Evolutionary conservation across 495 filamentous ascomycete genomes (phyloP).

Genomic region (Lineolata rhizophorae): DNA sequence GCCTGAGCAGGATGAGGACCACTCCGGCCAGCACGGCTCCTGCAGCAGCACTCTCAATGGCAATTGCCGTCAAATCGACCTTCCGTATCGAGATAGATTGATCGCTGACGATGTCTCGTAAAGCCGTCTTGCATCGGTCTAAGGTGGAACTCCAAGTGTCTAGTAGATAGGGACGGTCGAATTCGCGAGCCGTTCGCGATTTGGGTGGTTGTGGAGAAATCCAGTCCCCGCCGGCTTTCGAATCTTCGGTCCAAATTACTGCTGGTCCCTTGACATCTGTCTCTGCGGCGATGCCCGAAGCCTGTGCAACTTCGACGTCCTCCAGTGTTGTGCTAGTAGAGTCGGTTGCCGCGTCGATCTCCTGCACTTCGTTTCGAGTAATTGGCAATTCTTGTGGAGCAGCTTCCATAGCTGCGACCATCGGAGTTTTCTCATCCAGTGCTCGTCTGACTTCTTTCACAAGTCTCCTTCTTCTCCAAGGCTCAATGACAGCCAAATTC

Average conservation of each 20-base stretch:
- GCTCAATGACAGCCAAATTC: constrained; percentile 83
- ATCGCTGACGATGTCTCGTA: constrained; percentile 45
- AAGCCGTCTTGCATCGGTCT: constrained; percentile 1
- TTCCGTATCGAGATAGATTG: constrained; percentile 42
- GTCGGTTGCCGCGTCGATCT: background rate
- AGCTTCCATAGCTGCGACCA: constrained; percentile 1
- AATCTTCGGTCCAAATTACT: too few species aligned
- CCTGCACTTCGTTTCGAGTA: too few species aligned
- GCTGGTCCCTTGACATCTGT: too few species aligned
- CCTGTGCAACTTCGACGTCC: background rate
- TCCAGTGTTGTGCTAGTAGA: background rate
- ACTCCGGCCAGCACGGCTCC: constrained; percentile 42
- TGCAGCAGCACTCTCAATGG: constrained; percentile 47
- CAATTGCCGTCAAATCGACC: constrained; percentile 49
- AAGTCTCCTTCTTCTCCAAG: constrained; percentile 63
- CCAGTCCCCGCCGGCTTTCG: too few species aligned
- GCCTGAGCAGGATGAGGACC: constrained; percentile 34
- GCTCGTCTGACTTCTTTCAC: constrained; percentile 65
- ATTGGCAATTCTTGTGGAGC: too few species aligned
- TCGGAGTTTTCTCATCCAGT: constrained; percentile 40
- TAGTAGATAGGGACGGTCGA: too few species aligned
- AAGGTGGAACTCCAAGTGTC: too few species aligned
- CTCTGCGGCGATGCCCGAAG: too few species aligned
- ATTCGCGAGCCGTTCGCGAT: too few species aligned
- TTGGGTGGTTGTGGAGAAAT: too few species aligned